Base-by-base conservation (phyloP, 768 basidiomycete genomes). In the Piloderma croceum region DNA sequence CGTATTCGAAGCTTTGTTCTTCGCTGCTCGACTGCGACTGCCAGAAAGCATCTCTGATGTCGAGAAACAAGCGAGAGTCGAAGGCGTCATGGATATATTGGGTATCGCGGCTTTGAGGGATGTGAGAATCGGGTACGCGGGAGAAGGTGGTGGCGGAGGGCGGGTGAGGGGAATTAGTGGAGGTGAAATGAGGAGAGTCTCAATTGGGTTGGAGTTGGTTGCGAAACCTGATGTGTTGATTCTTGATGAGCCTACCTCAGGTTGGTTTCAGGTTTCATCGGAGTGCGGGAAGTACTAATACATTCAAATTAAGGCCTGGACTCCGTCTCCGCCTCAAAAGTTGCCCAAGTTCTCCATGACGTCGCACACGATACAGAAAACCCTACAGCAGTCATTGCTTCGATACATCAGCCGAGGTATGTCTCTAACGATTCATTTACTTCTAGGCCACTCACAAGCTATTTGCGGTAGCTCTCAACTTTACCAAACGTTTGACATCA, bases 101-200 rank as follows among this genome's bases (percentile, higher is more conserved):
- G 90, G 90, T 2, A 75, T 97, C 19, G 63, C 71, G 6, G 68
- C 73, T 27, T 67, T 94, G 11, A 78, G 76, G 12, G 65, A 94
- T 54, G 71, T 75, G 3, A 68, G 84, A 41, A 92, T 96, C 27
- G 79, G 29, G 61, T 3, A n/a, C n/a, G n/a, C n/a, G n/a, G 59
- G 77, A 12, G 72, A 74, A 44, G 58, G 59, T 27, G 79, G 82
- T 4, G 80, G 81, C 7, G 76, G n/a, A n/a, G n/a, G 79, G 5
- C 81, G 83, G 47, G 70, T 76, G 15, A 70, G 90, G 34, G 92
- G 90, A 0, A 90, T 96, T 38, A 88, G 84, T 51, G 92, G 92
- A 9, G 92, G 92, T 7, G 91, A 96, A 60, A 87, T 88, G 71
- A 74, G 92, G 34, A 68, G 92, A 36, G 86, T 96, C 5, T 90